phyloP scores from a whole-genome alignment of 495 filamentous ascomycete genomes.

The Aspergillus kassunensis region DNA sequence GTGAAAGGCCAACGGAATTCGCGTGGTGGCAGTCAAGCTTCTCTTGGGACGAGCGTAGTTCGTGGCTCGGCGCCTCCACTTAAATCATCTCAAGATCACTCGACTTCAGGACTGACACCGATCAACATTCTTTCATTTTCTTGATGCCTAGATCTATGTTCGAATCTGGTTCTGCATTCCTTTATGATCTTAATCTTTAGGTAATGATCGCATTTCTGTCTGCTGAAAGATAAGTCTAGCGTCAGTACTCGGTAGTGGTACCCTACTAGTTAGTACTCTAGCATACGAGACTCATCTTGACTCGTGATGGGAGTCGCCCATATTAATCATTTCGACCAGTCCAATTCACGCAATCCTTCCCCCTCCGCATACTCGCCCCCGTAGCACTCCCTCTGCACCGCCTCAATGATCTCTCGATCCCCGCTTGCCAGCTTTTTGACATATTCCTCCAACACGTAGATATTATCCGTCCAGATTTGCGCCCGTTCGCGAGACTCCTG shows the following conservation, averaged over 20 bases:
- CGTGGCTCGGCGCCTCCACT: conserved; percentile 22
- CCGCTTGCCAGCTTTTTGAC: conserved; percentile 45
- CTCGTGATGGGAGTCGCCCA: neutral
- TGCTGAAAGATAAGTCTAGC: neutral
- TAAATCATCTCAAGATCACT: conserved; percentile 5
- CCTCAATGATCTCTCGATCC: conserved; percentile 49
- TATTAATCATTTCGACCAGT: conserved; percentile 2
- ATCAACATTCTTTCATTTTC: neutral
- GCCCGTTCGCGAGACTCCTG: conserved; percentile 43
- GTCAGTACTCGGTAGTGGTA: too few species aligned
- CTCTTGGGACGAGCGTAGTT: conserved; percentile 26
- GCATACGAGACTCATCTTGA: neutral
- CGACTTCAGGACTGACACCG: neutral
- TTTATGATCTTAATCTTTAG: neutral
- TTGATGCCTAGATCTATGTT: too few species aligned
- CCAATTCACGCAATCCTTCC: conserved; percentile 52
- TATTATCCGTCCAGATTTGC: conserved; percentile 59
- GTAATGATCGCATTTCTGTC: neutral
- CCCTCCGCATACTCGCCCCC: conserved; percentile 62
- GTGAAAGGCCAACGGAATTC: conserved; percentile 20
- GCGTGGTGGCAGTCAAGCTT: conserved; percentile 39
- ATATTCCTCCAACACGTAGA: conserved; percentile 60
- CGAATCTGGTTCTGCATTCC: too few species aligned
- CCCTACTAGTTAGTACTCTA: too few species aligned
- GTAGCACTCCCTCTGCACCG: conserved; percentile 54